Evolutionary conservation across 352 stramenopile species (phyloP).

Genomic region (Phytophthora brassicae): DNA sequence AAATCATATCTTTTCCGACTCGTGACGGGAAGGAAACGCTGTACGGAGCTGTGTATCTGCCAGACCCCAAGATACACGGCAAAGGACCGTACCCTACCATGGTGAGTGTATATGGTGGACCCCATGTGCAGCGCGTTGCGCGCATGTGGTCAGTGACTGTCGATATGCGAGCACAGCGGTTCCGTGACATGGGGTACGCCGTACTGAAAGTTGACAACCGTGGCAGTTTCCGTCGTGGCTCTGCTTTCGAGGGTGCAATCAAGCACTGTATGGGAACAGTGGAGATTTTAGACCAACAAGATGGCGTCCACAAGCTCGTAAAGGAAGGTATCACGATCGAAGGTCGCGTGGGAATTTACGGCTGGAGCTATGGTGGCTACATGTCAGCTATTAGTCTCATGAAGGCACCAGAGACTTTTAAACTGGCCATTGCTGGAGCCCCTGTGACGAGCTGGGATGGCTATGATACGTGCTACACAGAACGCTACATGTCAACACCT

Average conservation of each 20-base stretch:
- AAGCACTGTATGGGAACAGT: constrained; percentile 92
- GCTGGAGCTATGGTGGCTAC: constrained; percentile 99
- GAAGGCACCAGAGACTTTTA: constrained; percentile 95
- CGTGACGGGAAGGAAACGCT: constrained; percentile 85
- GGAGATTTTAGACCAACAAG: constrained; percentile 87
- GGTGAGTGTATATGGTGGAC: constrained; percentile 96
- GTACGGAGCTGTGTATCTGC: constrained; percentile 93
- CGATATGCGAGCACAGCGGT: constrained; percentile 93
- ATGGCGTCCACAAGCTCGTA: constrained; percentile 81
- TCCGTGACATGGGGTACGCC: constrained; percentile 93
- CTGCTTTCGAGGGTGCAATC: constrained; percentile 93
- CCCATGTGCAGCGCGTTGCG: constrained; percentile 95
- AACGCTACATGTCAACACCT: constrained; percentile 96
- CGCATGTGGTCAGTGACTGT: constrained; percentile 91
- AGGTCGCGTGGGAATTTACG: constrained; percentile 93
- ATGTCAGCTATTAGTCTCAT: constrained; percentile 96
- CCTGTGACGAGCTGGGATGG: constrained; percentile 98
- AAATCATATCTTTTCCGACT: constrained; percentile 79
- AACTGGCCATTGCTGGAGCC: constrained; percentile 94
- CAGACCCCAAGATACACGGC: constrained; percentile 84
- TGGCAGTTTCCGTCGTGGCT: constrained; percentile 90
- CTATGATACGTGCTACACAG: constrained; percentile 99
- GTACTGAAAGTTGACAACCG: constrained; percentile 98
- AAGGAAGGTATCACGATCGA: constrained; percentile 87
- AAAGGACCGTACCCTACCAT: constrained; percentile 94